Base-by-base conservation (phyloP, 73 alveolate species). In the Effrenium voratum region DNA sequence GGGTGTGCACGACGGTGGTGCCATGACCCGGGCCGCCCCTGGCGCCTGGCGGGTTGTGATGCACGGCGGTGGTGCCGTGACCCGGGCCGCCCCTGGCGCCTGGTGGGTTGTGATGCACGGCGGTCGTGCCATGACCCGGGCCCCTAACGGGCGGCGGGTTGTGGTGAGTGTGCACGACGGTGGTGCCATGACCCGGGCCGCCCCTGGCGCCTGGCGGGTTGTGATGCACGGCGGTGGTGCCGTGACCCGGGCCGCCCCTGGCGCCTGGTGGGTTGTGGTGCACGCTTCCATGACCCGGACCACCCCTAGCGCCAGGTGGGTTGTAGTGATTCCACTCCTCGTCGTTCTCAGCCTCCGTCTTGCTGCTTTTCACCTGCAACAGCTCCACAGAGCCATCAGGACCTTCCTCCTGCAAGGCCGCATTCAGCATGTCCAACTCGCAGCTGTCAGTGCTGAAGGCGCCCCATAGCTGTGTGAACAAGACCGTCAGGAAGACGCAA, bases 191-290 rank as follows among this genome's bases (percentile, higher is more conserved):
- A 16, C 91, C 91, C 30, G n/a, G 24, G 19, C 91, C 91, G 3
- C 91, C 91, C 28, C 91, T 40, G 45, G 66, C n/a, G 30, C 91
- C 91, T 13, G 24, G 15, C 6, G 91, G 91, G 46, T 80, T 80
- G 70, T 47, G 91, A 32, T 80, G 91, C 47, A 80, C 91, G 32
- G 44, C 32, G 46, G 91, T 80, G 66, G 66, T 46, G 44, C 91
- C 91, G 12, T 47, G 91, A 32, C 91, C 91, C 34, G 30, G 30
- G 19, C 91, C 91, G 46, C 91, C 91, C 45, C 91, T 15, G 45
- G 66, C n/a, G 44, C 91, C 91, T 30, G 91, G 91, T 0, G 91
- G 91, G 46, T 80, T 80, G 70, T 80, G 70, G 46, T 80, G 91
- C 3, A 47, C 66, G 46, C 46, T 46, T 0, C 91, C 91, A 46